Base-by-base conservation (phyloP, 2,329 filamentous ascomycete species). In the Apiospora malaysiana region DNA sequence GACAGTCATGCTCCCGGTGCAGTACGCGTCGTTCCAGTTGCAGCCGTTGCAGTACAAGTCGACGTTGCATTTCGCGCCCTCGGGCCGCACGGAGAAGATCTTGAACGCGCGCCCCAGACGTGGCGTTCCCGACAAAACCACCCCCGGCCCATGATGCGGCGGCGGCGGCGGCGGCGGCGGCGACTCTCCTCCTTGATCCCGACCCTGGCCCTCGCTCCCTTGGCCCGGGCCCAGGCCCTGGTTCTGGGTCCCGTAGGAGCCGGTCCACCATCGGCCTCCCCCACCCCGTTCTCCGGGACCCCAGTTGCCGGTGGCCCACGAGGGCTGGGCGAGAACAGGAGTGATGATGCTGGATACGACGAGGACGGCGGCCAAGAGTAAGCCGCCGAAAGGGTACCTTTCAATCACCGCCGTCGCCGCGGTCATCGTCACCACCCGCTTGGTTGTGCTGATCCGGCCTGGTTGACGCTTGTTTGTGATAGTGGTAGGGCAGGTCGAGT, bases 71-170 rank as follows among this genome's bases (percentile, higher is more conserved):
- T 32, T 21, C 18, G 56, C 27, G 2, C 56, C 56, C 56, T 32
- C 18, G 32, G 16, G 21, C 56, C 56, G 56, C 56, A 8, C 21
- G 32, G 32, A 40, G 9, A 40, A 5, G 56, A 63, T 40, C 32
- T 40, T 40, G 27, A 63, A 63, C 27, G 56, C 56, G 32, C 32
- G 56, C 32, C 56, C 56, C 7, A 63, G 32, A 21, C 32, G 56
- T 18, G 42, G 77, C 73, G 63, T 76, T 72, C 63, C 75, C 72
- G 70, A 72, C 71, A 69, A 81, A 68, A 72, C 78, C 74, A 63
- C 16, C 4, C 16, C 10, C 81, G 70, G 69, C 74, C 69, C 16
- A 75, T 70, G 69, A 3, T 12, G 73, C 37, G 71, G 79, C 72
- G 59, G 72, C 70, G 69, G 73, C 69, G 71, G 73, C 37, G 71